A percentile compares a stretch with the other conserved stretches of the same genome.
Conservation (phyloP, 306 rosid species). For the Pyrus pyrifolia region DNA sequence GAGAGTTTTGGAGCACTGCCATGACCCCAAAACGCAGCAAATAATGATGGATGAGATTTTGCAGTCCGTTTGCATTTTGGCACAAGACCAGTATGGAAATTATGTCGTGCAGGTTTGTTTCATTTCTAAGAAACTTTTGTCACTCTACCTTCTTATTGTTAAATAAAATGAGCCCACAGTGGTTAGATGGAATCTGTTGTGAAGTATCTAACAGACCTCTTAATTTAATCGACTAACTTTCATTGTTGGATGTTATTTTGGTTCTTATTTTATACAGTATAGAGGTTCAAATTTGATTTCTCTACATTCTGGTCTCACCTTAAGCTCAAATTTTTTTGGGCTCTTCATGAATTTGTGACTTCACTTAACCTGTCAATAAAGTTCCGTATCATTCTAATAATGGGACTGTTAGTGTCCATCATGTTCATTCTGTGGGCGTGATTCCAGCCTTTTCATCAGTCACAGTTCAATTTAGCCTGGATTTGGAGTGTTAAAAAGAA, state of each 20-base stretch:
- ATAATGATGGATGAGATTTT: conserved; percentile 88
- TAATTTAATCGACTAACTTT: not conserved
- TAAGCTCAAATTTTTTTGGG: not conserved
- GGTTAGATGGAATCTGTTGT: not conserved
- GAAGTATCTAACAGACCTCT: not conserved
- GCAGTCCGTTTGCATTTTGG: conserved; percentile 76
- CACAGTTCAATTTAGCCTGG: not conserved
- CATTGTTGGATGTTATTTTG: not conserved
- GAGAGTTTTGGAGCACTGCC: conserved; percentile 95
- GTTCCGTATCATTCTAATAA: not conserved
- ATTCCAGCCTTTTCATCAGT: not conserved
- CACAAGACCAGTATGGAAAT: conserved; percentile 97
- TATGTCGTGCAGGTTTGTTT: conserved; percentile 84
- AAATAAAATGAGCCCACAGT: not conserved
- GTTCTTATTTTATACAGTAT: not conserved
- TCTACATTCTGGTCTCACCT: not conserved
- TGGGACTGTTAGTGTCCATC: not conserved
- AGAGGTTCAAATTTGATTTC: not conserved
- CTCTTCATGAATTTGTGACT: not conserved
- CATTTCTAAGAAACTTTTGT: not conserved
- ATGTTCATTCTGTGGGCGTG: not conserved
- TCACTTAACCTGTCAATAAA: not conserved
- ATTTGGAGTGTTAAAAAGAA: not conserved
- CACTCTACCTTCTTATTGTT: not conserved
- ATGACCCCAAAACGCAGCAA: conserved; percentile 55